Conservation (phyloP, 345 rosid species). For the Gossypium anomalum region DNA sequence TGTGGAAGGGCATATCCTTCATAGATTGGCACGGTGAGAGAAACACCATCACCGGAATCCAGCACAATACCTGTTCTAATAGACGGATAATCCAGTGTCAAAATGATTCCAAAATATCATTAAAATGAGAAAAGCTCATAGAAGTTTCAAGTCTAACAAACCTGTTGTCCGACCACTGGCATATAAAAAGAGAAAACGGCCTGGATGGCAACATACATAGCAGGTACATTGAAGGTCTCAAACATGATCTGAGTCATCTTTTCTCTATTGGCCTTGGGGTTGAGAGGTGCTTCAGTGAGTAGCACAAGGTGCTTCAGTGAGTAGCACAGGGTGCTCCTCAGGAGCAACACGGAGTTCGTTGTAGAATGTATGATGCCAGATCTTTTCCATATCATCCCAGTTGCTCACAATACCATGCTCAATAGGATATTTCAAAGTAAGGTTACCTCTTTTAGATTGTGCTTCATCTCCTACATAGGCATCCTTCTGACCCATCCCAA, state of each 20-base stretch:
- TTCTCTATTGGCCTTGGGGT: slow-evolving; percentile 24
- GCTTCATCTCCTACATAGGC: slow-evolving; percentile 68
- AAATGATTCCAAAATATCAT: neutral
- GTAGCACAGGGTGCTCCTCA: slow-evolving; percentile 45
- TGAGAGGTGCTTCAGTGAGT: slow-evolving; percentile 44
- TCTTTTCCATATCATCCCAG: slow-evolving; percentile 81
- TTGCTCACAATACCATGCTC: slow-evolving; percentile 48
- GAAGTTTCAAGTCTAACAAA: neutral
- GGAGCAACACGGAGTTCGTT: slow-evolving; percentile 50
- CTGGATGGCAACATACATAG: slow-evolving; percentile 93
- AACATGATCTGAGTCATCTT: slow-evolving; percentile 93
- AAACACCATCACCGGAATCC: slow-evolving; percentile 23
- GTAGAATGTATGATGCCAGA: slow-evolving; percentile 96
- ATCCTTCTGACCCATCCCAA: slow-evolving; percentile 55
- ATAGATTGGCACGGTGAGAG: slow-evolving; percentile 24
- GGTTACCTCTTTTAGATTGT: slow-evolving; percentile 44
- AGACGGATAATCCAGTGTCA: neutral
- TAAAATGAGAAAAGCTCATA: neutral
- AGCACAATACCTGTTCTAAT: slow-evolving; percentile 17
- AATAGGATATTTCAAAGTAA: slow-evolving; percentile 43
- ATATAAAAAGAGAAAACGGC: slow-evolving; percentile 45
- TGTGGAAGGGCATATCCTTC: slow-evolving; percentile 27
- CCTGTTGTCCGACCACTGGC: slow-evolving; percentile 27
- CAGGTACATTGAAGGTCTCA: slow-evolving; percentile 88
- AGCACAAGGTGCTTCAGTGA: slow-evolving; percentile 43